Base-by-base conservation (phyloP, 345 rosid species). In the Hibiscus trionum region DNA sequence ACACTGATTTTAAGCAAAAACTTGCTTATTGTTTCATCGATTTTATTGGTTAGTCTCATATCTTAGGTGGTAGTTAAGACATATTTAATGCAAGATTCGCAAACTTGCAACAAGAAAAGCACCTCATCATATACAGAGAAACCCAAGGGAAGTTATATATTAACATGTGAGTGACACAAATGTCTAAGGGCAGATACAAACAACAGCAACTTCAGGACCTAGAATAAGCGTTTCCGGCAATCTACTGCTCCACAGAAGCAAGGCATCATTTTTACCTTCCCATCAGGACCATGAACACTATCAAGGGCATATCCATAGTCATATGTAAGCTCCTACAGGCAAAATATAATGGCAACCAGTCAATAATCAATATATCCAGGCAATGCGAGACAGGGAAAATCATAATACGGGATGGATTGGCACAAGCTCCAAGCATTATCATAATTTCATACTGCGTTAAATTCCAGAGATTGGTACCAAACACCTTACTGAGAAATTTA, bases 261-360 rank as follows among this genome's bases (percentile, higher is more conserved):
- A 2, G 77, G 33, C 81, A 95, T 84, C 67, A 80, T 73, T 50
- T 81, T 90, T 31, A 89, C 81, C 79, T 90, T 84, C 60, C 97
- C 99, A 72, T 89, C 91, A 0, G 91, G 87, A 16, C 88, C 93
- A 14, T 62, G 73, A 35, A 90, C 96, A 27, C 96, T 90, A 77
- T 92, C 93, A 19, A 90, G 87, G 21, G 78, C 84, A 70, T 92
- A 90, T n/a, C 97, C 99, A 70, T 95, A 95, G 80, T 95, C 99
- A 59, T 95, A 95, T 0, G 91, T 86, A 5, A 95, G 93, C 75
- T 95, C 97, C 99, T 92, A 61, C 63, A 72, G 11, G 52, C 21
- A 53, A 53, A 66, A 62, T 27, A 17, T 27, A 7, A 5, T 15
- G 29, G 31, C 14, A 39, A 26, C 14, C 16, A 7, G 33, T 16